Conservation (phyloP, 164 flowering plant species). For the Vitis vinifera region DNA sequence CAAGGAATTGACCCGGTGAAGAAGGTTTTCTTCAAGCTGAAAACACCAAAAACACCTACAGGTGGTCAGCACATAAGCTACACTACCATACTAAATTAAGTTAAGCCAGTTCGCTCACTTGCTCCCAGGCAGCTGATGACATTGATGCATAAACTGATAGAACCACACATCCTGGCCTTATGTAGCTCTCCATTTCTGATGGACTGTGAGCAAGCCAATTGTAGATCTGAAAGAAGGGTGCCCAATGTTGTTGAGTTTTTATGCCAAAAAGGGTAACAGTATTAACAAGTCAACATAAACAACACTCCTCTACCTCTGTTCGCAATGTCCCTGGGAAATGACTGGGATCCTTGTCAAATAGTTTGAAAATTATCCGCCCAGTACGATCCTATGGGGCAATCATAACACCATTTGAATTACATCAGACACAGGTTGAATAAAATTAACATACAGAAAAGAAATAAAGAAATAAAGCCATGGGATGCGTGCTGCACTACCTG, state of each 20-base stretch:
- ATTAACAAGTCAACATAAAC: not conserved
- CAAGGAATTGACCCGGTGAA: constrained; percentile 44
- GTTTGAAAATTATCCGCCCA: constrained; percentile 73
- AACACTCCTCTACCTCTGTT: constrained; percentile 46
- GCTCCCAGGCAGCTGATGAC: constrained; percentile 73
- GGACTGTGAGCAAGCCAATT: constrained; percentile 91
- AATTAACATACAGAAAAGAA: not conserved
- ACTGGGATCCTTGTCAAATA: constrained; percentile 90
- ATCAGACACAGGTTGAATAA: not conserved
- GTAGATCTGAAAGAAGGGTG: constrained; percentile 48
- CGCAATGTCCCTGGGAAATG: constrained; percentile 66
- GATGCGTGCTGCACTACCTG: constrained; percentile 45
- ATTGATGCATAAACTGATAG: constrained; percentile 68
- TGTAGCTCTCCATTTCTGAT: constrained; percentile 91
- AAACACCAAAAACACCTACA: constrained; percentile 21
- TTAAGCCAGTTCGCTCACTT: constrained; percentile 49
- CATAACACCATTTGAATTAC: not conserved
- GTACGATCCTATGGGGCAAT: constrained; percentile 61
- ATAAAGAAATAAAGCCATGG: not conserved
- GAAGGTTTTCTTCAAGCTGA: constrained; percentile 72
- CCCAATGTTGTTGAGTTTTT: not conserved
- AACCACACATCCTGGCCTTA: constrained; percentile 93
- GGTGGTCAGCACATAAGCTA: constrained; percentile 23
- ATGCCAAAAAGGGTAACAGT: not conserved
- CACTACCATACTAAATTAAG: not conserved